Conservation (phyloP, 106 monocot genomes). For the Allium fistulosum region DNA sequence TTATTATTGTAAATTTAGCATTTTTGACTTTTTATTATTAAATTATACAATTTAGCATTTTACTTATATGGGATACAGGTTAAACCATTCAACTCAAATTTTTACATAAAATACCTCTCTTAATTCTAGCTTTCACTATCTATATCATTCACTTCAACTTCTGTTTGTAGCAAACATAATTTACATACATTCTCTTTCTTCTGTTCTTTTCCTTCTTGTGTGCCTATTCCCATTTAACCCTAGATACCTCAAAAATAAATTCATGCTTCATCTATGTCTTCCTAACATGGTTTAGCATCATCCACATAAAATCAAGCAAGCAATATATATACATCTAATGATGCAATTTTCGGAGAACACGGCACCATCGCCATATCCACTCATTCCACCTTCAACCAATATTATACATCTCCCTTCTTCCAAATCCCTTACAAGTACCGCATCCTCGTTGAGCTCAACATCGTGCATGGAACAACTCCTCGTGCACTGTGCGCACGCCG, state of each 20-base stretch:
- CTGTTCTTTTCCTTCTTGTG: not conserved
- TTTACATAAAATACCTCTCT: no score
- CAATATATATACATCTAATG: slow-evolving; percentile 8
- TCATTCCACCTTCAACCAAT: slow-evolving; percentile 14
- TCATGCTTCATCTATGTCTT: not conserved
- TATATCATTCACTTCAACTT: not conserved
- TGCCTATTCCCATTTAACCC: not conserved
- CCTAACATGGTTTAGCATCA: not conserved
- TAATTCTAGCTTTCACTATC: no score
- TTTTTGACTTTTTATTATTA: no score
- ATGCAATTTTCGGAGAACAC: slow-evolving; percentile 65
- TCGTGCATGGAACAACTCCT: slow-evolving; percentile 90
- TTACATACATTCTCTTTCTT: not conserved
- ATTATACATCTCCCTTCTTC: slow-evolving; percentile 10
- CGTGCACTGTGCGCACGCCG: slow-evolving; percentile 81
- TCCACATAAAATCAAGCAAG: not conserved
- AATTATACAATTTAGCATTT: no score
- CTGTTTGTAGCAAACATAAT: not conserved
- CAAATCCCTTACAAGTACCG: slow-evolving; percentile 21
- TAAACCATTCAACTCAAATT: no score
- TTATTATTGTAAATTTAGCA: no score
- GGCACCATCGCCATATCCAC: slow-evolving; percentile 14
- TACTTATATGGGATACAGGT: no score
- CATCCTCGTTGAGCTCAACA: slow-evolving; percentile 34
- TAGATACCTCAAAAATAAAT: not conserved